These are phyloP conservation scores for Boletus reticuloceps DNA, from an alignment of 768 basidiomycete genomes.

Conservation along the genomic window DNA sequence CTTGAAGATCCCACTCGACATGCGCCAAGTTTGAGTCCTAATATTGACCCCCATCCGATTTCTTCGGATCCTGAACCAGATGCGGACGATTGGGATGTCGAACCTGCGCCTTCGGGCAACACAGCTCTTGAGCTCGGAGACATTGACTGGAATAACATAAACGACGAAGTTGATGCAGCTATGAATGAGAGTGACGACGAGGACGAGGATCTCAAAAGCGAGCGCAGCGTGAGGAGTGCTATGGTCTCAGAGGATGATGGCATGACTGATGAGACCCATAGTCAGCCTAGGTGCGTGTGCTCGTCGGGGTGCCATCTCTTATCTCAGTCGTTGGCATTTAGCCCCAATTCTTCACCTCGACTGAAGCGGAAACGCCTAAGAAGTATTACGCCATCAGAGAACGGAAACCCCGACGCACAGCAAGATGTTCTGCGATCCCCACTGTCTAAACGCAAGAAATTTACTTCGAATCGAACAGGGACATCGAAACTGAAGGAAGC, in stretches of 20 bases:
- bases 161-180: constrained; percentile 84
- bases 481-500: constrained; percentile 69
- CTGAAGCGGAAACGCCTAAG: constrained; percentile 66
- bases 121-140: constrained; percentile 49
- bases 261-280: constrained; percentile 48
- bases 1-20: constrained; percentile 56
- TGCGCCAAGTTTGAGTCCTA: constrained; percentile 41
- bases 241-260: constrained; percentile 49
- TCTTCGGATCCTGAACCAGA: constrained; percentile 69
- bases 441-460: constrained; percentile 76
- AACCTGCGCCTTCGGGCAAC: constrained; percentile 32
- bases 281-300: constrained; percentile 40
- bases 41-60: constrained; percentile 47
- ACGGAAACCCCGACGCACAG: constrained; percentile 36
- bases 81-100: constrained; percentile 65
- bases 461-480: constrained; percentile 62
- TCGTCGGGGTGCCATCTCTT: constrained; percentile 20
- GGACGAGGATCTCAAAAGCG: constrained; percentile 37
- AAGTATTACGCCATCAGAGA: constrained; percentile 68
- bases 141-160: constrained; percentile 81
- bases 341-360: constrained; percentile 40
- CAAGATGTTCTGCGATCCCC: constrained; percentile 60
- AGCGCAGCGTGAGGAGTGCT: constrained; percentile 41
- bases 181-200: constrained; percentile 77
- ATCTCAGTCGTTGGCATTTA: constrained; percentile 16